Evolutionary conservation across 768 basidiomycete genomes (phyloP).

Genomic region (Astraeus odoratus): DNA sequence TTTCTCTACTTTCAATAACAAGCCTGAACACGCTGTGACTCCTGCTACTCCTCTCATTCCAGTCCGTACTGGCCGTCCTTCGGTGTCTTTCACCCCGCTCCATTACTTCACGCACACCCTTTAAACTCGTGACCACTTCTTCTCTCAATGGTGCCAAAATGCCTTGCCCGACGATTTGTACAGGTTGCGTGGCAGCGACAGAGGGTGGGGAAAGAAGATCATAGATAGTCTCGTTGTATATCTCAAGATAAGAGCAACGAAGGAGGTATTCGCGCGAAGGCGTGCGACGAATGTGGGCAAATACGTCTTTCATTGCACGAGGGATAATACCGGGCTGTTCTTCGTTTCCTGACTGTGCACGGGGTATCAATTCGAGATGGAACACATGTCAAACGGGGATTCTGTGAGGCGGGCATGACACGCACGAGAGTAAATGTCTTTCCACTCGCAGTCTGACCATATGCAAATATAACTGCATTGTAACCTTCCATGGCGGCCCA

Average conservation of each 20-base stretch:
- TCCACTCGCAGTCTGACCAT: constrained; percentile 81
- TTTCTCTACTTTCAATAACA: constrained; percentile 82
- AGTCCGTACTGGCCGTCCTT: constrained; percentile 94
- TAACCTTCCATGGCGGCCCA: constrained; percentile 94
- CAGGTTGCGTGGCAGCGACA: constrained; percentile 45
- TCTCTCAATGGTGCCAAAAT: constrained; percentile 75
- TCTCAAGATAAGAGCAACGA: constrained; percentile 92
- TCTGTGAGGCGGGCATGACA: no score
- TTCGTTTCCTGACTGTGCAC: constrained; percentile 67
- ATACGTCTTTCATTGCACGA: constrained; percentile 87
- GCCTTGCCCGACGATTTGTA: constrained; percentile 68
- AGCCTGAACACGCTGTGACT: constrained; percentile 93
- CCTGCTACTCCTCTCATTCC: constrained; percentile 93
- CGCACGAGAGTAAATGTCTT: constrained; percentile 64
- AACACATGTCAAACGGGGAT: constrained; percentile 28
- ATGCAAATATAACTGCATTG: constrained; percentile 94
- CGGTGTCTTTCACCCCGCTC: constrained; percentile 81
- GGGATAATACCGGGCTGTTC: constrained; percentile 93
- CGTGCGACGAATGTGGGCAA: constrained; percentile 72
- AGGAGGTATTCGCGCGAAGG: constrained; percentile 86
- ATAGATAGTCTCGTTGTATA: constrained; percentile 89
- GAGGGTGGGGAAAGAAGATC: constrained; percentile 77
- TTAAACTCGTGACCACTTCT: constrained; percentile 89
- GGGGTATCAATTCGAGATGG: no score
- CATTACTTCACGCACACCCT: constrained; percentile 79